phyloP scores from a whole-genome alignment of 805 yeast species.

The Ogataea angusta region DNA sequence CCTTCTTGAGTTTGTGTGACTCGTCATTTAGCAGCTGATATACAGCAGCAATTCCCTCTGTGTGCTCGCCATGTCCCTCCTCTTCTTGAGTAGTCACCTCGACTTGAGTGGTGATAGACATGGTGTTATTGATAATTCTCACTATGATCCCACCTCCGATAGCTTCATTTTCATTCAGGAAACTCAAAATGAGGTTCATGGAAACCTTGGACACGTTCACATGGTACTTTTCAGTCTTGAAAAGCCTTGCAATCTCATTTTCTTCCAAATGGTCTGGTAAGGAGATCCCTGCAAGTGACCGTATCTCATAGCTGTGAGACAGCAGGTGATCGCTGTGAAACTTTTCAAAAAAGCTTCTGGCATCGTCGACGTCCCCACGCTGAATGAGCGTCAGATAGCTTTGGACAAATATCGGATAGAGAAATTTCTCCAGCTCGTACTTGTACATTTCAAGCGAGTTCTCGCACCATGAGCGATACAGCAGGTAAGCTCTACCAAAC shows the following conservation, averaged over 20 bases:
- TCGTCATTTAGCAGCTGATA: constrained; percentile 34
- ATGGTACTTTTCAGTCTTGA: constrained; percentile 67
- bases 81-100: constrained; percentile 44
- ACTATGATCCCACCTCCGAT: constrained; percentile 88
- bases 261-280: constrained; percentile 79
- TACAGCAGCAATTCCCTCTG: constrained; percentile 49
- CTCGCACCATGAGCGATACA: constrained; percentile 86
- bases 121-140: constrained; percentile 79
- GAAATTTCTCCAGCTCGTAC: constrained; percentile 77
- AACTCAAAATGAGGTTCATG: constrained; percentile 77
- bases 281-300: constrained; percentile 67
- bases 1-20: constrained; percentile 19
- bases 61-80: constrained; percentile 36
- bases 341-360: constrained; percentile 72
- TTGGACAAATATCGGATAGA: constrained; percentile 93
- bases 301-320: constrained; percentile 75
- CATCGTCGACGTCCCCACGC: constrained; percentile 56
- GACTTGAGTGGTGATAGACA: constrained; percentile 48
- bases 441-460: constrained; percentile 86
- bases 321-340: constrained; percentile 70
- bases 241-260: constrained; percentile 76
- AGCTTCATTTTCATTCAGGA: constrained; percentile 86
- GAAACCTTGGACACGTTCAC: constrained; percentile 79
- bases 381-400: constrained; percentile 75
- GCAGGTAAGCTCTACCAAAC: constrained; percentile 75